A percentile compares a stretch with the other conserved stretches of the same genome.
These are phyloP conservation scores for Allomyces javanicus DNA, from an alignment of 192 early-diverging fungal species.

Conservation along the genomic window DNA sequence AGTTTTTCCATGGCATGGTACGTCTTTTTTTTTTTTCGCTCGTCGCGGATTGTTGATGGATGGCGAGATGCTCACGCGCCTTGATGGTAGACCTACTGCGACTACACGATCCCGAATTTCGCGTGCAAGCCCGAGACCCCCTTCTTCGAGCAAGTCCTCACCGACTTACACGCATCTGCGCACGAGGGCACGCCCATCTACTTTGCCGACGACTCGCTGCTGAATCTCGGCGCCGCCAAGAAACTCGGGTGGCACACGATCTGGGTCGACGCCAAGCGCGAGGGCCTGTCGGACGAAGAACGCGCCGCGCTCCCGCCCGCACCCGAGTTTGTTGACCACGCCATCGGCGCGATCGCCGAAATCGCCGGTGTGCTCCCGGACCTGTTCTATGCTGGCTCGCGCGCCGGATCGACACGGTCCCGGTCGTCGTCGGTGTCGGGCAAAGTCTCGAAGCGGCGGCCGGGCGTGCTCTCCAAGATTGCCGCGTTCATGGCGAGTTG, in stretches of 20 bases:
- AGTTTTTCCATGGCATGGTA: conserved; percentile 42
- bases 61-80: conserved; percentile 8
- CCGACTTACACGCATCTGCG: background rate
- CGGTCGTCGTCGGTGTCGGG: conserved; percentile 2
- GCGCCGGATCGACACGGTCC: conserved; percentile 25
- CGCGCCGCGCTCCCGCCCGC: too few relatives aligned
- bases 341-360: too few relatives aligned
- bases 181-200: conserved; percentile 10
- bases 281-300: background rate
- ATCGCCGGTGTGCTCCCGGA: too few relatives aligned
- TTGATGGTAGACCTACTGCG: conserved; percentile 29
- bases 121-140: conserved; percentile 44
- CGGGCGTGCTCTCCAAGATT: conserved; percentile 27
- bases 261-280: background rate
- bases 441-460: conserved; percentile 11
- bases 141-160: conserved; percentile 2
- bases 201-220: conserved; percentile 53
- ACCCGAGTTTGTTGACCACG: too few relatives aligned
- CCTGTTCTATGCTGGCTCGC: conserved; percentile 8
- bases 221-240: conserved; percentile 44
- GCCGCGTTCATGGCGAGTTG: conserved; percentile 17
- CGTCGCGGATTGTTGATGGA: background rate
- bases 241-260: conserved; percentile 3
- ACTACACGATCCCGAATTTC: conserved; percentile 47
- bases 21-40: conserved; percentile 1